Conservation (phyloP, 2,329 filamentous ascomycete species). For the Neonectria magnoliae region DNA sequence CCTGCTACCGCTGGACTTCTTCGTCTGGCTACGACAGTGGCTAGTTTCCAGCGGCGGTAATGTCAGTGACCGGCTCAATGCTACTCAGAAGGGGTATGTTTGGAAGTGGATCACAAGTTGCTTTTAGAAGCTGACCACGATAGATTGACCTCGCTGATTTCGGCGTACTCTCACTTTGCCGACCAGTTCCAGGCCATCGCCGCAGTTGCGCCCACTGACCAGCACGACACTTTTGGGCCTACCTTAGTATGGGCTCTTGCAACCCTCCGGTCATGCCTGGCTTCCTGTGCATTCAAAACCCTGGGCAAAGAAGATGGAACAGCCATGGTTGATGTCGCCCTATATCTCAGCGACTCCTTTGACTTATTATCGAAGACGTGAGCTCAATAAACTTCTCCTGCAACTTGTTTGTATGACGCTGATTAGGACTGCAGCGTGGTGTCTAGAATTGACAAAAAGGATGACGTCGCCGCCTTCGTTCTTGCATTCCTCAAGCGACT, state of each 20-base stretch:
- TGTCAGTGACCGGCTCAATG: constrained; percentile 10
- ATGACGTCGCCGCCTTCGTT: constrained; percentile 3
- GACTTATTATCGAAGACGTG: constrained; percentile 22
- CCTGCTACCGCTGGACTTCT: constrained; percentile 18
- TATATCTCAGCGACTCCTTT: constrained; percentile 26
- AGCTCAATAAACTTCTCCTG: neutral
- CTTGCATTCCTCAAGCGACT: constrained; percentile 24
- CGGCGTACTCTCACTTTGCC: constrained; percentile 12
- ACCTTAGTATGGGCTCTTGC: too few relatives aligned
- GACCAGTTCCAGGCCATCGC: constrained; percentile 11
- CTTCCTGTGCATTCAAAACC: neutral
- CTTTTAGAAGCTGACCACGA: constrained; percentile 7
- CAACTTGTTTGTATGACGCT: neutral
- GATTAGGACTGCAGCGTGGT: constrained; percentile 13
- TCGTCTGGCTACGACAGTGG: constrained; percentile 24
- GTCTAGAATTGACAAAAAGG: constrained; percentile 12
- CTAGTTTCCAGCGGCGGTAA: neutral
- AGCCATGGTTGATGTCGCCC: constrained; percentile 24
- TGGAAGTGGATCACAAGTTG: neutral
- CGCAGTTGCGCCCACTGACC: constrained; percentile 13
- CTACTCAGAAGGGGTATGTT: constrained; percentile 10
- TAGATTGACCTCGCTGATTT: constrained; percentile 21
- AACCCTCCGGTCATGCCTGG: constrained; percentile 3
- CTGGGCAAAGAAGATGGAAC: constrained; percentile 20
- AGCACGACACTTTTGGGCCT: too few relatives aligned